A percentile compares a stretch with the other conserved stretches of the same genome.
Evolutionary conservation across 257 asterid species (phyloP).

Genomic region (Solanum lycopersicoides): DNA sequence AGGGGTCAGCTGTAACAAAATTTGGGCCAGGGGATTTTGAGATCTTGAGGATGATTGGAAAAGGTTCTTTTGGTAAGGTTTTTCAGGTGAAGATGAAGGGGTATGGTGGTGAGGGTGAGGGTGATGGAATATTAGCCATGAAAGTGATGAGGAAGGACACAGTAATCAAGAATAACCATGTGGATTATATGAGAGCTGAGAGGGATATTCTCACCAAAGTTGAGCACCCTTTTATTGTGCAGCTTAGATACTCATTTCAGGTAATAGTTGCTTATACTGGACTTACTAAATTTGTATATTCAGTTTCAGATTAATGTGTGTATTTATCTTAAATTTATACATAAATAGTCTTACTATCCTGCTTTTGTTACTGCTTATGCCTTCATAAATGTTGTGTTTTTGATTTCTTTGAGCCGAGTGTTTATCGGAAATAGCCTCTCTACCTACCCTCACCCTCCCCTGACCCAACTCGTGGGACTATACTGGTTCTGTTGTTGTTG

Average conservation of each 20-base stretch:
- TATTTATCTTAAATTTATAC: background rate
- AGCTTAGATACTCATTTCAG: slow-evolving; percentile 84
- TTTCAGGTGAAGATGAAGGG: slow-evolving; percentile 77
- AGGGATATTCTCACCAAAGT: slow-evolving; percentile 91
- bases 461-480: background rate
- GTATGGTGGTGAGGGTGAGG: background rate
- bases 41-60: slow-evolving; percentile 79
- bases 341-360: background rate
- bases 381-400: background rate
- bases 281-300: background rate
- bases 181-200: slow-evolving; percentile 88
- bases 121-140: slow-evolving; percentile 82
- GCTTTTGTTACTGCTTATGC: background rate
- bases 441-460: background rate
- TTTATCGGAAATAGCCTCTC: background rate
- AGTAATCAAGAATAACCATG: slow-evolving; percentile 84
- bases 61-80: slow-evolving; percentile 94
- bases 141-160: slow-evolving; percentile 88
- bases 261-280: slow-evolving; percentile 7
- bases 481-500: background rate
- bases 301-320: background rate
- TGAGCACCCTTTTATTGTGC: slow-evolving; percentile 84
- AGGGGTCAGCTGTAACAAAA: slow-evolving; percentile 2
- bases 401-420: background rate
- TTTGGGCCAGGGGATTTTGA: slow-evolving; percentile 80